Conservation (phyloP, 257 asterid genomes). For the Primulina tabacum region DNA sequence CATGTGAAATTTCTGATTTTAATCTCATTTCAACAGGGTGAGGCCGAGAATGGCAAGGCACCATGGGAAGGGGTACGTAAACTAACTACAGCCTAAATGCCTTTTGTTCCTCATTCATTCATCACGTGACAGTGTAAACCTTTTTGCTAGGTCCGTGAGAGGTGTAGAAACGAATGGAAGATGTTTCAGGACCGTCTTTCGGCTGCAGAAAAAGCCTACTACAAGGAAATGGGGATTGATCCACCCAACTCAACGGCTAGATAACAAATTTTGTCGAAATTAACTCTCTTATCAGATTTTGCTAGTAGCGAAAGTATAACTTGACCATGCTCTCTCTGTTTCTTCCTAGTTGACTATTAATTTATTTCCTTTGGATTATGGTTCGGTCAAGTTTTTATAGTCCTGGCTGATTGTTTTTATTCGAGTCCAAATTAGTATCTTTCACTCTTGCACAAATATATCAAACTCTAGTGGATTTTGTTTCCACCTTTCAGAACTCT, state of each 20-base stretch:
- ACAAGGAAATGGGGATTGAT: constrained; percentile 50
- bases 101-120: not conserved
- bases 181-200: constrained; percentile 69
- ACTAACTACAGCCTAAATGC: not conserved
- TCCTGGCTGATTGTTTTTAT: not conserved
- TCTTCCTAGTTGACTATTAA: not conserved
- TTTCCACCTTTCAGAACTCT: not conserved
- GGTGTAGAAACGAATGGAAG: constrained; percentile 82
- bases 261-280: not conserved
- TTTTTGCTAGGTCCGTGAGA: constrained; percentile 60
- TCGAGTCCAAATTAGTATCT: not conserved
- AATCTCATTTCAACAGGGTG: constrained; percentile 50
- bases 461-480: not conserved
- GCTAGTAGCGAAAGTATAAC: not conserved
- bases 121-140: not conserved
- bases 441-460: not conserved
- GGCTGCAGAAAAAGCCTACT: constrained; percentile 75
- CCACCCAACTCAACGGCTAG: constrained; percentile 59
- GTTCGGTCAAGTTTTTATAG: not conserved
- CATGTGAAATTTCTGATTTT: not conserved
- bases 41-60: constrained; percentile 72
- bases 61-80: constrained; percentile 97
- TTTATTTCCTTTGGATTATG: not conserved
- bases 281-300: not conserved
- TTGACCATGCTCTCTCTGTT: not conserved